Evolutionary conservation across 148 eudicot species (phyloP).

Genomic region (Rhododendron griersonianum): DNA sequence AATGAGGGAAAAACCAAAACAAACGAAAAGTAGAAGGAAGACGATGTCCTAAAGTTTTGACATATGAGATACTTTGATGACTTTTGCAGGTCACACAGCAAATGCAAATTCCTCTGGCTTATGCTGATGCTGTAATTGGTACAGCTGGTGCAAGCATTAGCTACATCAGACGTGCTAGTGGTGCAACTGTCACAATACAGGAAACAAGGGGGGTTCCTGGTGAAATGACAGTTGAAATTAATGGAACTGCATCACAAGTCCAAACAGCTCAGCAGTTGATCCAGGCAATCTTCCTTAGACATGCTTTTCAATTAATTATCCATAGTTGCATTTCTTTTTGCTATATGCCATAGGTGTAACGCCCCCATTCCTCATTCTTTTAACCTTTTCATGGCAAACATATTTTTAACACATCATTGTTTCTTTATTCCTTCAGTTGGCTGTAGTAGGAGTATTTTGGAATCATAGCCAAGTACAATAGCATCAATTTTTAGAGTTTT

Average conservation of each 20-base stretch:
- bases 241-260: slow-evolving; percentile 82
- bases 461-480: background rate
- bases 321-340: background rate
- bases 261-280: slow-evolving; percentile 93
- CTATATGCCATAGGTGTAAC: background rate
- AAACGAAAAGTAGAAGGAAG: background rate
- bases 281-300: slow-evolving; percentile 44
- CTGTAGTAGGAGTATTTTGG: background rate
- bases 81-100: slow-evolving; percentile 63
- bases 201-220: slow-evolving; percentile 84
- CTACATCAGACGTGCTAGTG: slow-evolving; percentile 88
- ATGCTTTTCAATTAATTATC: background rate
- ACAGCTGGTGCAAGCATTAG: slow-evolving; percentile 77
- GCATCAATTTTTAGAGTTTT: background rate
- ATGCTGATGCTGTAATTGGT: slow-evolving; percentile 96
- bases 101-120: slow-evolving; percentile 76
- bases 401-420: background rate
- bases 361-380: background rate
- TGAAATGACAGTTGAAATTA: slow-evolving; percentile 94
- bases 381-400: background rate
- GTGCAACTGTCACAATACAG: slow-evolving; percentile 91
- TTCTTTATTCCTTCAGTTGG: background rate
- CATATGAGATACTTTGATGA: background rate
- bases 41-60: background rate
- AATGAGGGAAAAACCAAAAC: background rate